phyloP scores from a whole-genome alignment of 768 basidiomycete genomes.

The Vararia minispora region DNA sequence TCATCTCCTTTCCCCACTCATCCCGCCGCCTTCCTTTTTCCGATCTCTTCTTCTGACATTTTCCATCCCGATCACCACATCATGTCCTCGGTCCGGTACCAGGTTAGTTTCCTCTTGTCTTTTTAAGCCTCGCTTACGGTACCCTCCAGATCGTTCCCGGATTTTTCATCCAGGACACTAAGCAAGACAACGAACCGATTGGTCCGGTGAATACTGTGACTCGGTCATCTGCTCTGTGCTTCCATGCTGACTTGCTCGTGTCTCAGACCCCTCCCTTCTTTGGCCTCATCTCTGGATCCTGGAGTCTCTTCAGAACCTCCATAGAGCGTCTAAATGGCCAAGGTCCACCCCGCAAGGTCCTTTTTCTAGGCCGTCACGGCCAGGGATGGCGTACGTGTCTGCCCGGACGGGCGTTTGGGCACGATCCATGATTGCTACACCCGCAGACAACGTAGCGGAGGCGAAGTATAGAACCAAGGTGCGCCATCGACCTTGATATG shows the following conservation, averaged over 20 bases:
- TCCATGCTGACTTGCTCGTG: conserved; percentile 1
- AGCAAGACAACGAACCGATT: conserved; percentile 3
- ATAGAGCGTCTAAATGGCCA: neutral
- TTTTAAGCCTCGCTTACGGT: too few relatives aligned
- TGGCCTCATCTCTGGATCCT: neutral
- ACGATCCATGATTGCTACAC: neutral
- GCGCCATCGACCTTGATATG: neutral
- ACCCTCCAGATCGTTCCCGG: conserved; percentile 9
- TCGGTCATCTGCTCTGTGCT: conserved; percentile 1
- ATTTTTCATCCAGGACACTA: conserved; percentile 7
- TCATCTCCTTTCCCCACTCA: too few relatives aligned
- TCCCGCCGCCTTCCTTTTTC: too few relatives aligned
- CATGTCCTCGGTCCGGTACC: too few relatives aligned
- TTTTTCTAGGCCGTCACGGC: conserved; percentile 2
- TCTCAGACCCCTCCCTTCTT: neutral
- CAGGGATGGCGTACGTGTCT: conserved; percentile 1
- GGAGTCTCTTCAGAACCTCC: neutral
- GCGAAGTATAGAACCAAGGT: conserved; percentile 10
- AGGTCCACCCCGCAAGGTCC: neutral
- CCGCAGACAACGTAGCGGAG: conserved; percentile 10
- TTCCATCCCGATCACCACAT: too few relatives aligned
- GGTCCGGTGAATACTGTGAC: neutral
- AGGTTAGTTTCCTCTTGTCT: too few relatives aligned
- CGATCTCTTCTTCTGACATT: too few relatives aligned
- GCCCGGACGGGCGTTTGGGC: neutral